Conservation (phyloP, 257 asterid species). For the Lavandula angustifolia region DNA sequence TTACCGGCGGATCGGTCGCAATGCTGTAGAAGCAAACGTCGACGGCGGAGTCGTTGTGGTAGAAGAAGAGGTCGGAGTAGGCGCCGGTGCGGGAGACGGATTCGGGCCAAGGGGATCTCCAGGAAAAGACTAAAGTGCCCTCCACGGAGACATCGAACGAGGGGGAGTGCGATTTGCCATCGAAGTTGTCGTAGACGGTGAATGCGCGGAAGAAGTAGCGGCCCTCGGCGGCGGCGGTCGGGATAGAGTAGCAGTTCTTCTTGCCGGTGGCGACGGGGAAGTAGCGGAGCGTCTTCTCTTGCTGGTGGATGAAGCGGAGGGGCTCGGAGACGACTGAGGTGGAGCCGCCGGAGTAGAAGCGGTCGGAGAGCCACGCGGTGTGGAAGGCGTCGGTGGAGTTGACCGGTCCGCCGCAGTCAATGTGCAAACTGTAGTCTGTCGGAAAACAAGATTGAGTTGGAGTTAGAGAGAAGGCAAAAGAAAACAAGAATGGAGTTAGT, state of each 20-base stretch:
- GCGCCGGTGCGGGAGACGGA: slow-evolving; percentile 73
- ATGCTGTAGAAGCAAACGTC: slow-evolving; percentile 92
- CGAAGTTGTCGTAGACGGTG: slow-evolving; percentile 83
- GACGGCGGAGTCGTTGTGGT: slow-evolving; percentile 49
- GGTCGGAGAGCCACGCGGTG: slow-evolving; percentile 82
- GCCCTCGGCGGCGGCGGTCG: slow-evolving; percentile 37
- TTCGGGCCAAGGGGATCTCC: slow-evolving; percentile 93
- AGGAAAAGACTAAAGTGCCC: slow-evolving; percentile 87
- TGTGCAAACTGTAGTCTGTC: slow-evolving; percentile 43
- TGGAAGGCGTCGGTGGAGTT: slow-evolving; percentile 73
- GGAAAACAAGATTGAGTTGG: not conserved
- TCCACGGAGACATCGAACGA: slow-evolving; percentile 91
- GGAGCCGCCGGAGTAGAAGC: slow-evolving; percentile 77
- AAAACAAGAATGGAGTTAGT: slow-evolving; percentile 17
- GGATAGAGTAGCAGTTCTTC: slow-evolving; percentile 81
- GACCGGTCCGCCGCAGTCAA: slow-evolving; percentile 74
- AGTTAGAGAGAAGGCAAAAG: not conserved
- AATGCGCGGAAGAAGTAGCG: slow-evolving; percentile 77
- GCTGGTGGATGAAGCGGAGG: slow-evolving; percentile 65
- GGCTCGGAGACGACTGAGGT: slow-evolving; percentile 87
- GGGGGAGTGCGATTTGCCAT: slow-evolving; percentile 81
- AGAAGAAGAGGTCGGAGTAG: slow-evolving; percentile 82
- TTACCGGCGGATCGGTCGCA: slow-evolving; percentile 90
- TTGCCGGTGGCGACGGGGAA: slow-evolving; percentile 84
- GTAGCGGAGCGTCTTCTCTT: slow-evolving; percentile 82